Evolutionary conservation across 176 grass and related monocot genomes (phyloP), one percentile per base, ranked within the genome.

Genomic region (Hordeum marinum): DNA sequence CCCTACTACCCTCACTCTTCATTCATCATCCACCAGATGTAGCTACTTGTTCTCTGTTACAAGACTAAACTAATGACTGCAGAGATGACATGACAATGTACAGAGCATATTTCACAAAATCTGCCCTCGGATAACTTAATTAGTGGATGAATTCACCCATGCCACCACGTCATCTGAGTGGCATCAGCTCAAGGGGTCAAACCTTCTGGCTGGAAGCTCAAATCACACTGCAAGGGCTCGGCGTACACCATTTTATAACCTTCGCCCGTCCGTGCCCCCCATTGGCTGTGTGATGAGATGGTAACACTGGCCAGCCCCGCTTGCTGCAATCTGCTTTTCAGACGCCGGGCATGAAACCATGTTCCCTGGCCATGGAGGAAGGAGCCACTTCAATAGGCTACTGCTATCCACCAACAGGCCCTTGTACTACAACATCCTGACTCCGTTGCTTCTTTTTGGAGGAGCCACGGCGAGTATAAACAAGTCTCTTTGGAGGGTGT

Each of bases 381-480:
- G 55, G 20, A 55, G 57, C 31, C 21, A 73, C 24, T 63, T 76
- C 72, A 72, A 76, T 83, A 78, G 41, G 21, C 57, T 88, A 42
- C 63, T 86, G 41, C 76, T 92, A 99, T 78, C 88, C 88, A 88
- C 88, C 42, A 42, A 43, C 94, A 90, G 91, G 90, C 48, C 90
- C 94, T 86, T 88, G 84, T 42, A 85, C 79, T 50, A 87, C 82
- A 75, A 88, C 83, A 88, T 77, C 84, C 73, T 59, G 72, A 76
- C 36, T 82, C 52, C 84, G 84, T 27, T 75, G 79, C 71, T 89
- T 94, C 75, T 92, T 94, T 99, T 92, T 96, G 48, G 89, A 81
- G 50, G 89, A 84, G 15, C 87, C 84, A 58, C 94, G 86, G 17
- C 93, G 96, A 77, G 93, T 92, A 84, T 99, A 99, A 74, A 91